These are phyloP conservation scores for Excoecaria agallocha DNA, from an alignment of 345 rosid species.

Conservation along the genomic window DNA sequence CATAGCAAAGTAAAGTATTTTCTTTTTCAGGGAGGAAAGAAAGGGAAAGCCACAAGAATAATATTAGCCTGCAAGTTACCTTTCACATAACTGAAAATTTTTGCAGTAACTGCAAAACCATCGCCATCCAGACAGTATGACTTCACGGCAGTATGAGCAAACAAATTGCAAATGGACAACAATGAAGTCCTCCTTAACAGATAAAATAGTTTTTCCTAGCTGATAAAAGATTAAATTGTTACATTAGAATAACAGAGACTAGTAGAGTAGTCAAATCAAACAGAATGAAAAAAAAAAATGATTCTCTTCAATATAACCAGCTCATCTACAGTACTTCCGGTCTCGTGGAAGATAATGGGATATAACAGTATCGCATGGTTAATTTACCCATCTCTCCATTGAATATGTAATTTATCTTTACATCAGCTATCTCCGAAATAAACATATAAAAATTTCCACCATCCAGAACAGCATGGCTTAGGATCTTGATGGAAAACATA, in stretches of 20 bases:
- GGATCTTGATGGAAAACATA: background rate
- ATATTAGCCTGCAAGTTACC: slow-evolving; percentile 27
- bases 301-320: background rate
- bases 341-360: background rate
- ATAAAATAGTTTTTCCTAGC: slow-evolving; percentile 47
- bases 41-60: background rate
- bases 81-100: slow-evolving; percentile 61
- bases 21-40: background rate
- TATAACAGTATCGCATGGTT: background rate
- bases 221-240: slow-evolving; percentile 20
- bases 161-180: slow-evolving; percentile 51
- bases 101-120: slow-evolving; percentile 68
- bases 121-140: slow-evolving; percentile 46
- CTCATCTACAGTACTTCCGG: background rate
- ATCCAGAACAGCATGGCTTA: background rate
- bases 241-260: slow-evolving; percentile 12
- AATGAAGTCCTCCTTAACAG: slow-evolving; percentile 56
- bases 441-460: background rate
- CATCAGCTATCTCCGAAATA: no score
- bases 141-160: slow-evolving; percentile 46
- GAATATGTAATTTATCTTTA: no score
- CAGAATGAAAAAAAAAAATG: background rate
- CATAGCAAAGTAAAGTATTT: background rate
- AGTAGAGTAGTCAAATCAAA: background rate
- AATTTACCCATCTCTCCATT: background rate